phyloP scores from a whole-genome alignment of 164 flowering plant species.

The Kalanchoe fedtschenkoi region DNA sequence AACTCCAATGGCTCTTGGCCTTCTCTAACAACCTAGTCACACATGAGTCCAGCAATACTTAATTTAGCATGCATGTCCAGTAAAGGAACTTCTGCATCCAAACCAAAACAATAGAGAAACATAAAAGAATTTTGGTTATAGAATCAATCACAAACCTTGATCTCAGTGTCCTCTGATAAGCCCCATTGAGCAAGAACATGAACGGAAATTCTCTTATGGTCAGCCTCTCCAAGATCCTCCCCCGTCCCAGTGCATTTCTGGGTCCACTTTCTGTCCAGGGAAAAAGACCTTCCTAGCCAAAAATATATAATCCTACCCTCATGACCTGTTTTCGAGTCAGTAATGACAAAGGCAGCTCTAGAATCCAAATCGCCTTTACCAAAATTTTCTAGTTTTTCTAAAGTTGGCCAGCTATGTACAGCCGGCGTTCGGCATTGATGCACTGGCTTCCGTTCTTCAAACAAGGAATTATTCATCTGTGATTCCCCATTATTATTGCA shows the following conservation, averaged over 20 bases:
- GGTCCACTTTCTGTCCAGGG: constrained; percentile 10
- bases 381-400: constrained; percentile 34
- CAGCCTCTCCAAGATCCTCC: constrained; percentile 22
- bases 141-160: constrained; percentile 34
- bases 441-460: constrained; percentile 5
- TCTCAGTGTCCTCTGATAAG: constrained; percentile 32
- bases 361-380: constrained; percentile 31
- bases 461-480: background rate
- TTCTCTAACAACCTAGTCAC: constrained; percentile 37
- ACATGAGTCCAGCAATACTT: constrained; percentile 6
- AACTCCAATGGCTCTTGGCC: constrained; percentile 40
- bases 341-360: constrained; percentile 30
- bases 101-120: background rate
- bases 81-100: background rate
- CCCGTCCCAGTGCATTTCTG: constrained; percentile 12
- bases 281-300: constrained; percentile 58
- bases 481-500: constrained; percentile 9
- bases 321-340: constrained; percentile 17
- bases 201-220: constrained; percentile 33
- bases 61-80: background rate
- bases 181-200: constrained; percentile 25
- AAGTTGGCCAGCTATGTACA: constrained; percentile 42
- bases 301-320: constrained; percentile 28
- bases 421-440: constrained; percentile 12
- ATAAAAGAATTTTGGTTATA: background rate